These are phyloP conservation scores for Ogataea nonfermentans DNA, from an alignment of 805 yeast species.

Conservation along the genomic window DNA sequence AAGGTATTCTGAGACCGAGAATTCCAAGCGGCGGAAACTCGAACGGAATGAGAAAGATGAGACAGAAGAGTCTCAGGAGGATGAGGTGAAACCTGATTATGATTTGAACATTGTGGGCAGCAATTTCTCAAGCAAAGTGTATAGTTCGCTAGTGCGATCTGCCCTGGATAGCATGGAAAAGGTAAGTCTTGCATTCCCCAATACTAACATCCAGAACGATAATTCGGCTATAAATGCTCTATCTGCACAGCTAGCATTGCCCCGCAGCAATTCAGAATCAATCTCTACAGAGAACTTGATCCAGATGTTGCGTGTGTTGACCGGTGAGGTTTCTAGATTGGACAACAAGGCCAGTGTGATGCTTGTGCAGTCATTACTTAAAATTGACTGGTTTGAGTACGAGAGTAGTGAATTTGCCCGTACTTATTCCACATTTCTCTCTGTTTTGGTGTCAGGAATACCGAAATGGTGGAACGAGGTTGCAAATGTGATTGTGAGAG, in stretches of 20 bases:
- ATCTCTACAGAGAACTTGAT: slow-evolving; percentile 51
- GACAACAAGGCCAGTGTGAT: slow-evolving; percentile 53
- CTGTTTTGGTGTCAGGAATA: slow-evolving; percentile 75
- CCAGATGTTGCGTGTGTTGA: slow-evolving; percentile 55
- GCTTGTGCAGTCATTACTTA: slow-evolving; percentile 61
- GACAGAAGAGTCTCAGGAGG: slow-evolving; percentile 1
- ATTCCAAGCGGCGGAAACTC: slow-evolving; percentile 7
- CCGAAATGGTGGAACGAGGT: slow-evolving; percentile 92
- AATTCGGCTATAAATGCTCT: slow-evolving; percentile 54
- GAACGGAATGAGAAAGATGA: background rate
- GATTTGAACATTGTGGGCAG: slow-evolving; percentile 1
- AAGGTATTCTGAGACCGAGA: slow-evolving; percentile 9
- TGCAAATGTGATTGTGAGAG: slow-evolving; percentile 62
- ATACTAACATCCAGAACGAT: slow-evolving; percentile 38
- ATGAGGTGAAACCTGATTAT: too few species aligned
- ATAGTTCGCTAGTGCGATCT: slow-evolving; percentile 48
- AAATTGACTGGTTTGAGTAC: slow-evolving; percentile 59
- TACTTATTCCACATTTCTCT: slow-evolving; percentile 66
- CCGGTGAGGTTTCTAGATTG: slow-evolving; percentile 64
- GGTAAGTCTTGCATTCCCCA: slow-evolving; percentile 39
- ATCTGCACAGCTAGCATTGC: slow-evolving; percentile 56
- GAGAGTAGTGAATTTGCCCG: slow-evolving; percentile 38
- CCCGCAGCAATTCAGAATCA: slow-evolving; percentile 51
- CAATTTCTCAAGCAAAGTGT: slow-evolving; percentile 28
- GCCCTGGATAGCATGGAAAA: slow-evolving; percentile 70